Evolutionary conservation across 345 rosid species (phyloP).

Genomic region (Theobroma cacao): DNA sequence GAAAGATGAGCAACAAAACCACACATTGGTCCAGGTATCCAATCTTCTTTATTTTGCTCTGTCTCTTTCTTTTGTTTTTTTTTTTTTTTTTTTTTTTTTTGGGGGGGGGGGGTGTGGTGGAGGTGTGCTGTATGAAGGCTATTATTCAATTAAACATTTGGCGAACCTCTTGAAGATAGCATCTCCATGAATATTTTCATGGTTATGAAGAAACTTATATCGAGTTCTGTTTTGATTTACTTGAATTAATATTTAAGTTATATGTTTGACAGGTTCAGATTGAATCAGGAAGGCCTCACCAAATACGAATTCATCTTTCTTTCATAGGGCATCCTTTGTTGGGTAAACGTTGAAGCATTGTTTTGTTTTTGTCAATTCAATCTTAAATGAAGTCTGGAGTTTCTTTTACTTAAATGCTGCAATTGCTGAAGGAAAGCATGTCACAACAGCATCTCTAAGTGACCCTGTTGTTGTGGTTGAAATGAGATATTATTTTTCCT

Average conservation of each 20-base stretch:
- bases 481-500: background rate
- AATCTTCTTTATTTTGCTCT: slow-evolving; percentile 9
- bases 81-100: too few relatives aligned
- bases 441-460: background rate
- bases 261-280: slow-evolving; percentile 63
- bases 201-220: background rate
- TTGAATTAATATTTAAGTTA: background rate
- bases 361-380: background rate
- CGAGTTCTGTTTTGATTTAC: background rate
- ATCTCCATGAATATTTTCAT: background rate
- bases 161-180: too few relatives aligned
- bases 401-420: background rate
- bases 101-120: background rate
- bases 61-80: background rate
- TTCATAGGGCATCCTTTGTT: slow-evolving; percentile 79
- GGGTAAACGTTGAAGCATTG: slow-evolving; percentile 42
- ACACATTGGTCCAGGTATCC: slow-evolving; percentile 65
- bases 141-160: too few relatives aligned
- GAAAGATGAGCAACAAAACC: slow-evolving; percentile 50
- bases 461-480: background rate
- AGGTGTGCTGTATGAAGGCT: too few relatives aligned
- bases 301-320: slow-evolving; percentile 88
- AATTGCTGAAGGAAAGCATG: background rate
- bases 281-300: slow-evolving; percentile 91
- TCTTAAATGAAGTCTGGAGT: background rate